Evolutionary conservation across 352 stramenopile genomes (phyloP), one percentile per base, ranked within the genome.

Genomic region (Phytophthora lateralis): DNA sequence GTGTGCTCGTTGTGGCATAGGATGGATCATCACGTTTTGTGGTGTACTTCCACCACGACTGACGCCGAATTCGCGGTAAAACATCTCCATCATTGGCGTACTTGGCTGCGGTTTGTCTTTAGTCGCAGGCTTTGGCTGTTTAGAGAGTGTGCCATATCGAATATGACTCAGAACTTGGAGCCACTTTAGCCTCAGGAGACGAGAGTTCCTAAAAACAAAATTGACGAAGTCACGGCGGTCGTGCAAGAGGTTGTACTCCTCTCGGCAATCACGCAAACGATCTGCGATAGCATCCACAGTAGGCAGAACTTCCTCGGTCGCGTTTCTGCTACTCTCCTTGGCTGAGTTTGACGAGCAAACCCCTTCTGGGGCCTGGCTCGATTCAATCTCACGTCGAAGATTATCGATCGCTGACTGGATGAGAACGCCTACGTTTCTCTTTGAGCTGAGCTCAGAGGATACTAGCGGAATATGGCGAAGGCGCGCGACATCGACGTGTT

Each of bases 151-250:
- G 17, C 76, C 79, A 18, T 78, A 71, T 1, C 77, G 73, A 20
- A 90, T 52, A 6, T 69, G 50, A 18, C 77, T 79, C 14, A 90
- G 55, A 2, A 82, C 76, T 56, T 86, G 59, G 0, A 86, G 63
- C 81, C 81, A 90, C 10, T 78, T 78, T 0, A 66, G 49, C 4
- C 61, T 63, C 12, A 90, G 54, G 34, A 89, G 5, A 0, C 58
- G 63, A 1, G 76, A 76, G 39, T 90, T 90, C 9, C 60, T 58
- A 29, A 89, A 89, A 15, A 80, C 75, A 41, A 90, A 90, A 42
- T 90, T 58, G 6, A 89, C 81, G 29, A 89, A 89, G 14, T 74
- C 55, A 7, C 62, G 41, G 5, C 82, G 63, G 26, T 89, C 75
- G 1, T 60, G 52, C 3, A 90, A 54, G 20, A 90, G 50, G 48